Conservation (phyloP, 2,329 filamentous ascomycete species). For the Ophiobolus disseminans region DNA sequence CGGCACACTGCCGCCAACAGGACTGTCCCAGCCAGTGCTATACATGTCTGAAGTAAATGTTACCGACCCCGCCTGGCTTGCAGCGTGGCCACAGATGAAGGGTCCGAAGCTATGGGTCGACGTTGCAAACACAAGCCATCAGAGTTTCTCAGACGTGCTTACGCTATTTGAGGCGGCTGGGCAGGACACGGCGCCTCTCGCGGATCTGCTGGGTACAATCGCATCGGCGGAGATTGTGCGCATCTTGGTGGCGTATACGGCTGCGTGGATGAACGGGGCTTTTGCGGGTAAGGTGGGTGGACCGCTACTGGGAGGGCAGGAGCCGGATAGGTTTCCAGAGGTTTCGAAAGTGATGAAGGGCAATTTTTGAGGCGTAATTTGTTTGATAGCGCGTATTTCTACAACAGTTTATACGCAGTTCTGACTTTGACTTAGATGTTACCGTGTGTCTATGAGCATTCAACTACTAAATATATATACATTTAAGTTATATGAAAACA, state of each 20-base stretch:
- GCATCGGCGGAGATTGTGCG: constrained; percentile 9
- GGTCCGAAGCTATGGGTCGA: constrained; percentile 33
- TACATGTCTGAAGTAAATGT: constrained; percentile 18
- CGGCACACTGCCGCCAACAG: constrained; percentile 17
- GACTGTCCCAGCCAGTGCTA: constrained; percentile 28
- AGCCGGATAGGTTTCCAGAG: constrained; percentile 28
- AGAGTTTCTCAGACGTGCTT: constrained; percentile 23
- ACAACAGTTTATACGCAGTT: too few relatives aligned
- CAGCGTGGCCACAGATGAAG: constrained; percentile 23
- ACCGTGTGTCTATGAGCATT: too few relatives aligned
- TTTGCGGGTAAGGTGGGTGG: constrained; percentile 23
- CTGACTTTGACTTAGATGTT: too few relatives aligned
- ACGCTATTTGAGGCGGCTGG: constrained; percentile 24
- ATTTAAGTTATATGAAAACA: too few relatives aligned
- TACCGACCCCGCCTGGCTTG: constrained; percentile 15
- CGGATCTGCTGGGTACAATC: constrained; percentile 22
- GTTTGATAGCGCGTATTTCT: too few relatives aligned
- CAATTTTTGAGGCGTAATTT: too few relatives aligned
- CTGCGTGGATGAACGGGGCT: constrained; percentile 24
- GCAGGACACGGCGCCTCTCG: constrained; percentile 14
- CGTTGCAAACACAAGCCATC: constrained; percentile 25
- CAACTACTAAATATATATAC: too few relatives aligned
- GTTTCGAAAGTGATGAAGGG: constrained; percentile 18
- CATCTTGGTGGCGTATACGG: constrained; percentile 21
- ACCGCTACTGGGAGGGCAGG: constrained; percentile 19